A percentile compares a stretch with the other conserved stretches of the same genome.
phyloP scores from a whole-genome alignment of 1,139 yeast genomes.

The Pichia inconspicua region DNA sequence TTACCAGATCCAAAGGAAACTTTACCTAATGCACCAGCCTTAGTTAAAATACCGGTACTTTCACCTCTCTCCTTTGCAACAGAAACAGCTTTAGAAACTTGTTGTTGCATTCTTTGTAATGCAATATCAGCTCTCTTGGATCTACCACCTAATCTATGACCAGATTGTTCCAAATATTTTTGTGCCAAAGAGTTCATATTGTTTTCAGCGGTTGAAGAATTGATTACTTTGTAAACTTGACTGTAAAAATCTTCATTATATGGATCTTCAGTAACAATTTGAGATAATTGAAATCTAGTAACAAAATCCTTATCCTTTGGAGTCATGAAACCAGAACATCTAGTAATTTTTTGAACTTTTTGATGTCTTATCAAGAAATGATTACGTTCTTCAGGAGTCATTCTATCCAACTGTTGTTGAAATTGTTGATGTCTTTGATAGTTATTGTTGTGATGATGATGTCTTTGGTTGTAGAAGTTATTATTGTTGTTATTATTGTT shows the following conservation, averaged over 20 bases:
- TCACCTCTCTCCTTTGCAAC: constrained; percentile 87
- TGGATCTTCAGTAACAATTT: constrained; percentile 95
- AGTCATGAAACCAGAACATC: constrained; percentile 89
- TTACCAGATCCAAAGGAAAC: constrained; percentile 76
- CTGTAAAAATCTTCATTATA: constrained; percentile 94
- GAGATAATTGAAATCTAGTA: constrained; percentile 88
- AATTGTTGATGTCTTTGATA: constrained; percentile 20
- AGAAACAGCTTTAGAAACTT: constrained; percentile 92
- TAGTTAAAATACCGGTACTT: constrained; percentile 49
- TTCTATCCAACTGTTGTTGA: constrained; percentile 28
- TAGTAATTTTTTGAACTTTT: constrained; percentile 70
- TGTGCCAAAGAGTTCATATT: constrained; percentile 69
- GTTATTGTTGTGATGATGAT: constrained; percentile 19
- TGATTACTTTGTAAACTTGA: constrained; percentile 86
- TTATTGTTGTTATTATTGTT: constrained; percentile 11
- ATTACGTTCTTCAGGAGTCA: constrained; percentile 46
- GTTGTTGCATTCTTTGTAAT: constrained; percentile 95
- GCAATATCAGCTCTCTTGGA: constrained; percentile 90
- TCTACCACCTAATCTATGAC: constrained; percentile 85
- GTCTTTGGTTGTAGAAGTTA: constrained; percentile 14
- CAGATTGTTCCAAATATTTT: constrained; percentile 90
- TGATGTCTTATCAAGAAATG: constrained; percentile 64
- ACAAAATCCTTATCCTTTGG: constrained; percentile 95
- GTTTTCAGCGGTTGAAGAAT: constrained; percentile 27
- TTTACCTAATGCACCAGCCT: constrained; percentile 89